Conservation (phyloP, 164 flowering plant species). For the Litsea cubeba region DNA sequence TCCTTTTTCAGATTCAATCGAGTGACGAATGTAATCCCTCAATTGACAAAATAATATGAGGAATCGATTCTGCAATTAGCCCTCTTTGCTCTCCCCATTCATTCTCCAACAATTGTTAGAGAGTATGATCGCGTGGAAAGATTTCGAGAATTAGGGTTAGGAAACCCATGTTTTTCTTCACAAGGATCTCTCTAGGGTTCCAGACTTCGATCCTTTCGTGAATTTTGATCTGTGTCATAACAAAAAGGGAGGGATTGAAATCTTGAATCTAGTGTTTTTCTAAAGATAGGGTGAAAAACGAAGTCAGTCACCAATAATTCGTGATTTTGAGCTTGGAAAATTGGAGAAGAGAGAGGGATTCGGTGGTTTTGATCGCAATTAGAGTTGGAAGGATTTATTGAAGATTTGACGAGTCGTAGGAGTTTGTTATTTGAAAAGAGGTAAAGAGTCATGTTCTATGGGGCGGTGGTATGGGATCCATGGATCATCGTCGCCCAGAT, state of each 20-base stretch:
- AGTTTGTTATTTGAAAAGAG: neutral
- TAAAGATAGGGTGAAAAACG: neutral
- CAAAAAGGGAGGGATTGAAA: neutral
- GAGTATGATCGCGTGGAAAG: no score
- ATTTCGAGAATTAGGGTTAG: no score
- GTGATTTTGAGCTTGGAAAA: neutral
- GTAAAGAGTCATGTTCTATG: conserved; percentile 84
- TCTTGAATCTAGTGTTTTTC: neutral
- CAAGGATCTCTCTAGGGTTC: no score
- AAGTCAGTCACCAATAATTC: neutral
- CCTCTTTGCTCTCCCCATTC: no score
- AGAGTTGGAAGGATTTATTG: no score
- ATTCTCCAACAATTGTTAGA: no score
- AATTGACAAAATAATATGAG: no score
- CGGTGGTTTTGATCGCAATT: neutral
- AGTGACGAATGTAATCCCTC: no score
- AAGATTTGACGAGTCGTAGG: no score
- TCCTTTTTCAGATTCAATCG: no score
- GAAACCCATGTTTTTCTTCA: no score
- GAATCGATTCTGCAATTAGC: no score
- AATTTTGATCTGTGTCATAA: neutral
- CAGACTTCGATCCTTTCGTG: neutral
- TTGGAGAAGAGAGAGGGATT: neutral
- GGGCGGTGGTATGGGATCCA: conserved; percentile 94
- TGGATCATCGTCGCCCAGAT: conserved; percentile 95